phyloP scores from a whole-genome alignment of 805 yeast genomes.

The Zygotorulaspora sp. region DNA sequence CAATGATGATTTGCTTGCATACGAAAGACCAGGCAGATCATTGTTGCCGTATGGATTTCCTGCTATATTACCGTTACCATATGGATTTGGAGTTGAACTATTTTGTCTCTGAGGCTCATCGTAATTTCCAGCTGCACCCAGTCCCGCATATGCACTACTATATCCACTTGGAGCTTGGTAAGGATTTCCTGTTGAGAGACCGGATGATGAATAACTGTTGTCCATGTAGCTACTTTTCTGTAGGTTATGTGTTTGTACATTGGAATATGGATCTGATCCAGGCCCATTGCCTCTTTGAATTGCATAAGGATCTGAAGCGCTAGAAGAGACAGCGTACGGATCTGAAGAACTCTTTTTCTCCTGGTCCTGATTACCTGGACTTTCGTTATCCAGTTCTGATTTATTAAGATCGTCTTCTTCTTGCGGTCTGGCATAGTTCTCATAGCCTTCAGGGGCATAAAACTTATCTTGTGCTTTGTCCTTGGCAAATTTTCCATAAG shows the following conservation, averaged over 20 bases:
- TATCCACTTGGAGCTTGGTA: constrained; percentile 8
- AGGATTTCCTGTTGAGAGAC: constrained; percentile 4
- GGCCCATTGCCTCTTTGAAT: constrained; percentile 3
- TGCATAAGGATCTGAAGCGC: constrained; percentile 13
- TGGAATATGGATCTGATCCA: constrained; percentile 12
- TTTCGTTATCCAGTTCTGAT: constrained; percentile 11
- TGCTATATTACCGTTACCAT: background rate
- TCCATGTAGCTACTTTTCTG: background rate
- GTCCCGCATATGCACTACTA: constrained; percentile 11
- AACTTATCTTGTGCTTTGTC: constrained; percentile 36
- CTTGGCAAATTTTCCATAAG: constrained; percentile 45
- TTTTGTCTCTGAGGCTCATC: background rate
- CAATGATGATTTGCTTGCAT: background rate
- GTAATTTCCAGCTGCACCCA: constrained; percentile 1
- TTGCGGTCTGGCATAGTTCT: constrained; percentile 26
- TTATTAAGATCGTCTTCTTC: constrained; percentile 24
- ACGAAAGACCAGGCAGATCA: background rate
- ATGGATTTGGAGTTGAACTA: background rate
- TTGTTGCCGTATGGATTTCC: background rate
- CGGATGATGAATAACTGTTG: constrained; percentile 3
- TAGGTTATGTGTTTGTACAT: constrained; percentile 3
- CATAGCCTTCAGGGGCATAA: constrained; percentile 41
- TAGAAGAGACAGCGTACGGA: constrained; percentile 11
- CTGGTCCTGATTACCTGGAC: background rate
- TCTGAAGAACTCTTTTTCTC: constrained; percentile 6